Evolutionary conservation across 2,329 filamentous ascomycete genomes (phyloP).

Genomic region (Colletotrichum scovillei): DNA sequence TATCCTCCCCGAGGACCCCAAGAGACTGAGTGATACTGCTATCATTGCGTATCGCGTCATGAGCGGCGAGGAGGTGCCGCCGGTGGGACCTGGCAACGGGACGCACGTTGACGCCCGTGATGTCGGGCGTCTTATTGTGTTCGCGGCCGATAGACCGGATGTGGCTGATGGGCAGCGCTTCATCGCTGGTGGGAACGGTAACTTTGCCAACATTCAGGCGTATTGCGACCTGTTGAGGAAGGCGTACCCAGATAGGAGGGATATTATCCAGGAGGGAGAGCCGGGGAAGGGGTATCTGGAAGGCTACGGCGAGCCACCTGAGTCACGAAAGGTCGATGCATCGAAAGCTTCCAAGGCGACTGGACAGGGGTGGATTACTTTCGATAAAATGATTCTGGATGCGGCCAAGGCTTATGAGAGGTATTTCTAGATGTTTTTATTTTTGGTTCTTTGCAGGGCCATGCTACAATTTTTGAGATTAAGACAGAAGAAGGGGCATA

Average conservation of each 20-base stretch:
- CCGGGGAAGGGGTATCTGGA: conserved; percentile 23
- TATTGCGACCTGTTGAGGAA: conserved; percentile 21
- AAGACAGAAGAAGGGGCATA: neutral
- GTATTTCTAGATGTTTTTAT: neutral
- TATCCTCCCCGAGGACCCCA: conserved; percentile 27
- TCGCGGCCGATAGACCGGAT: conserved; percentile 8
- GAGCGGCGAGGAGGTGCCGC: conserved; percentile 12
- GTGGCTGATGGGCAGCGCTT: conserved; percentile 8
- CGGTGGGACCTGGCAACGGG: conserved; percentile 9
- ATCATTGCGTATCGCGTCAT: conserved; percentile 39
- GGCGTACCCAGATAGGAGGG: conserved; percentile 11
- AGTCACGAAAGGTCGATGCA: conserved; percentile 13
- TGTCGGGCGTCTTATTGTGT: conserved; percentile 18
- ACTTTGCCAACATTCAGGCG: conserved; percentile 20
- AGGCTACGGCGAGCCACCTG: conserved; percentile 21
- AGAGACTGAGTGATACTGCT: conserved; percentile 28
- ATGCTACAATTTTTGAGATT: too few species aligned
- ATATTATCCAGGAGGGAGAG: conserved; percentile 22
- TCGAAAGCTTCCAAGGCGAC: conserved; percentile 29
- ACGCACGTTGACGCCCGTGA: conserved; percentile 34
- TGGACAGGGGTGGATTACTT: conserved; percentile 18
- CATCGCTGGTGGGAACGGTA: conserved; percentile 14
- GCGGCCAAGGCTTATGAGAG: conserved; percentile 31
- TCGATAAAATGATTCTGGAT: conserved; percentile 29
- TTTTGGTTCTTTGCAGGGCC: neutral